Conservation (phyloP, 2,329 filamentous ascomycete species). For the Ascochyta lentis region DNA sequence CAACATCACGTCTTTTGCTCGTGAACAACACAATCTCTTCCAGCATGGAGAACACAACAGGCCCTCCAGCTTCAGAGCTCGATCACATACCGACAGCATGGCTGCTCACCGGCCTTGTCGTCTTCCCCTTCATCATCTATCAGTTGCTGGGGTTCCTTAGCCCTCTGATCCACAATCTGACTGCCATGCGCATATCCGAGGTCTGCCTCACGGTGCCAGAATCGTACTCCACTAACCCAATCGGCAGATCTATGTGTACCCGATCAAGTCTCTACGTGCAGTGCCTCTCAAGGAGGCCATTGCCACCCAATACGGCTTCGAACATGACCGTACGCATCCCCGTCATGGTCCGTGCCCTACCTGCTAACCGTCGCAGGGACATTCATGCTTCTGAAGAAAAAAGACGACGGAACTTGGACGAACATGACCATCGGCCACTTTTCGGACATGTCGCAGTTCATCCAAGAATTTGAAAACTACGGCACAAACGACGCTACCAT, state of each 20-base stretch:
- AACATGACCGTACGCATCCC: conserved; percentile 49
- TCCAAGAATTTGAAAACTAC: conserved; percentile 45
- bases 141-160: conserved; percentile 30
- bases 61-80: conserved; percentile 20
- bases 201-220: conserved; percentile 21
- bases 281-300: conserved; percentile 47
- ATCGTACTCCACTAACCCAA: conserved; percentile 1
- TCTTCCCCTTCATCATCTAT: conserved; percentile 29
- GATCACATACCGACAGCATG: conserved; percentile 29
- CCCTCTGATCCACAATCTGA: conserved; percentile 30
- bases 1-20: conserved; percentile 2
- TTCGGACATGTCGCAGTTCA: conserved; percentile 52
- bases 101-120: conserved; percentile 29
- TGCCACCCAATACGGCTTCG: conserved; percentile 54
- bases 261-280: conserved; percentile 56
- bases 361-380: conserved; percentile 24
- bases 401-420: conserved; percentile 40
- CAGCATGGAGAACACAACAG: conserved; percentile 15
- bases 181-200: conserved; percentile 43
- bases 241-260: conserved; percentile 54
- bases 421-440: conserved; percentile 54
- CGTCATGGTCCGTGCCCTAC: neutral
- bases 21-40: conserved; percentile 7
- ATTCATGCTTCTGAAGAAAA: conserved; percentile 52
- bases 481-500: conserved; percentile 42